Percentiles rank a stretch among this genome's conserved stretches.
These are phyloP conservation scores for Saccharomycopsis malanga DNA, from an alignment of 805 yeast species.

Conservation along the genomic window DNA sequence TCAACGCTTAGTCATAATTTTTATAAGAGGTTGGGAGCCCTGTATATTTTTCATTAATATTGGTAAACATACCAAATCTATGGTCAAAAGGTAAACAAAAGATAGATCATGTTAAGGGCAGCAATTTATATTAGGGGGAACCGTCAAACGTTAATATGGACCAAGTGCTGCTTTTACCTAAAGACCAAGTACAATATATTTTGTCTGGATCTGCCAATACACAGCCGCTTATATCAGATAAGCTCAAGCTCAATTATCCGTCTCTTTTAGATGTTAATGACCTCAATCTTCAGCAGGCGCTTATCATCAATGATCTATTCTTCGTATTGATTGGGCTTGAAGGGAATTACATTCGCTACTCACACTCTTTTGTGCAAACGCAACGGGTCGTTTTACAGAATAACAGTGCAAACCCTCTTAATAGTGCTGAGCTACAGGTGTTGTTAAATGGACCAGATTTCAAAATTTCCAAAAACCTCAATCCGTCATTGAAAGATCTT, in stretches of 20 bases:
- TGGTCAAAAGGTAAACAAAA: too few species aligned
- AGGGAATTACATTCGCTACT: constrained; percentile 68
- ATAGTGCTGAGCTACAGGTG: constrained; percentile 23
- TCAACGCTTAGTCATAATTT: too few species aligned
- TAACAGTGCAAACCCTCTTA: not conserved
- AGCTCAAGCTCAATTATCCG: constrained; percentile 11
- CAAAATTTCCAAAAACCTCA: constrained; percentile 63
- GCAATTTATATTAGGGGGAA: too few species aligned
- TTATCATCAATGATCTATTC: constrained; percentile 62
- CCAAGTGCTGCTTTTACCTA: constrained; percentile 6
- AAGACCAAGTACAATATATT: constrained; percentile 2
- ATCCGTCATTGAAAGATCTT: constrained; percentile 47
- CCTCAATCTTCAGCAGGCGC: constrained; percentile 37
- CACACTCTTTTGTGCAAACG: constrained; percentile 40
- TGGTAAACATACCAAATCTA: too few species aligned
- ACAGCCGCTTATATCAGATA: constrained; percentile 6
- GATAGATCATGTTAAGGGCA: too few species aligned
- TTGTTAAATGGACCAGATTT: constrained; percentile 66
- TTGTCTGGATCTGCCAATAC: constrained; percentile 7
- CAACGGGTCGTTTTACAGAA: not conserved
- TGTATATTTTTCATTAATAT: too few species aligned
- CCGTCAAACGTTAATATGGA: too few species aligned
- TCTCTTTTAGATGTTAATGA: constrained; percentile 11
- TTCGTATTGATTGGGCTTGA: constrained; percentile 65
- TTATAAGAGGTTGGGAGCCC: too few species aligned